Evolutionary conservation across 805 yeast species (phyloP).

Genomic region (Metschnikowia santaceciliae): DNA sequence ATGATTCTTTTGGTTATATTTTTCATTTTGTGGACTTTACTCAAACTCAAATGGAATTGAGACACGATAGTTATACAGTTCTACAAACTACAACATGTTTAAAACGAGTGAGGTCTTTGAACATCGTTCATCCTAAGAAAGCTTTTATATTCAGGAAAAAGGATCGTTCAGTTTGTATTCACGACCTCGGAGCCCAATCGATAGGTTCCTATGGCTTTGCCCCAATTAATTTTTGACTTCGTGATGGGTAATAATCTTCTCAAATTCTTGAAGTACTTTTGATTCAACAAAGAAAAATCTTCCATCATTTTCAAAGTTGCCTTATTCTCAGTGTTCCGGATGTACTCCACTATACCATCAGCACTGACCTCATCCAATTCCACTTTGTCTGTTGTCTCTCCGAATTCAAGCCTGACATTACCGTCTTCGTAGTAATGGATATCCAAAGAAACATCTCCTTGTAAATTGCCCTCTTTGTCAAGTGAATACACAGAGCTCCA

Average conservation of each 20-base stretch:
- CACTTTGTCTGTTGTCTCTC: conserved; percentile 27
- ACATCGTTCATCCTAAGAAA: not conserved
- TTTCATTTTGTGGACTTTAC: conserved; percentile 36
- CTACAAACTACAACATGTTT: not conserved
- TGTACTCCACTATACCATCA: conserved; percentile 38
- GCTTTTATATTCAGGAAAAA: not conserved
- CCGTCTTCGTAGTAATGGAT: conserved; percentile 97
- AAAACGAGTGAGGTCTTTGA: not conserved
- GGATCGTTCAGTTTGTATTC: conserved; percentile 20
- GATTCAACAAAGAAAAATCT: conserved; percentile 70
- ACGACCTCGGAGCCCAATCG: conserved; percentile 79
- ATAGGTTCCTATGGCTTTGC: conserved; percentile 85
- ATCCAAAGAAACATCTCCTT: conserved; percentile 60
- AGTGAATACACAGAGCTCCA: conserved; percentile 71
- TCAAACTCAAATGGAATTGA: conserved; percentile 25
- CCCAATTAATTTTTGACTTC: conserved; percentile 91
- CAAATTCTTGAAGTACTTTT: conserved; percentile 72
- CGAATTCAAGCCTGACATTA: conserved; percentile 69
- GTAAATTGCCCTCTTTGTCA: conserved; percentile 26
- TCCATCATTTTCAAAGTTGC: conserved; percentile 58
- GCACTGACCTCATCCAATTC: conserved; percentile 23
- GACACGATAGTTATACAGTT: not conserved
- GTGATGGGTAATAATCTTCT: conserved; percentile 92
- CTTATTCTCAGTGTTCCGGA: conserved; percentile 53
- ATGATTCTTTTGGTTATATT: conserved; percentile 31